These are phyloP conservation scores for Chaetomium sp. DNA, from an alignment of 2,329 filamentous ascomycete species.

Conservation along the genomic window DNA sequence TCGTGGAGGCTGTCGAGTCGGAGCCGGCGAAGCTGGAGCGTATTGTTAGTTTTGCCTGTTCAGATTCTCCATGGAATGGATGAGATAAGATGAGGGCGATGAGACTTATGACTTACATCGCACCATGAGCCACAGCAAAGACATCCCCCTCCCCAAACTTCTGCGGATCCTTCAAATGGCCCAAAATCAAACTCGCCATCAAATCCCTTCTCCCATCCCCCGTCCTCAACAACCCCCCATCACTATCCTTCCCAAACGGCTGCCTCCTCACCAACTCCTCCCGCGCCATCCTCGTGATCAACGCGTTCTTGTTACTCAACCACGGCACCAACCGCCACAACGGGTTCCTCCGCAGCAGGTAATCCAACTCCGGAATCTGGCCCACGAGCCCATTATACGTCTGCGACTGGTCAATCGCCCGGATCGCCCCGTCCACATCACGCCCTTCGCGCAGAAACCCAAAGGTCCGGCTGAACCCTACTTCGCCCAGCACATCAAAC, in stretches of 20 bases:
- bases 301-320: constrained; percentile 39
- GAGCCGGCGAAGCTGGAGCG: constrained; percentile 49
- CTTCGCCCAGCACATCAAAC: constrained; percentile 46
- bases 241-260: constrained; percentile 39
- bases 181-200: constrained; percentile 44
- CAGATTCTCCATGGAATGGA: neutral
- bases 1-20: constrained; percentile 53
- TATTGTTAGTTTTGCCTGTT: neutral
- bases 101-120: constrained; percentile 37
- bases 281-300: constrained; percentile 46
- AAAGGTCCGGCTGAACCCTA: constrained; percentile 45
- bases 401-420: constrained; percentile 46
- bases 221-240: constrained; percentile 33
- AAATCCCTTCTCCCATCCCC: constrained; percentile 44
- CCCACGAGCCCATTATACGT: constrained; percentile 48
- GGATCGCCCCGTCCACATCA: constrained; percentile 46
- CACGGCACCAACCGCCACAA: constrained; percentile 39
- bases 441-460: constrained; percentile 44
- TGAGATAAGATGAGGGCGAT: neutral
- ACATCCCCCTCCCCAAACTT: constrained; percentile 46
- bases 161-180: constrained; percentile 44
- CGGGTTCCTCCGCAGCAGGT: constrained; percentile 43
- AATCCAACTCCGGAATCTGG: constrained; percentile 45
- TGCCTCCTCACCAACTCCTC: constrained; percentile 43
- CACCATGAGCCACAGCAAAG: constrained; percentile 51